Evolutionary conservation across 108 stramenopile genomes (phyloP).

Genomic region (Chaetoceros muelleri): DNA sequence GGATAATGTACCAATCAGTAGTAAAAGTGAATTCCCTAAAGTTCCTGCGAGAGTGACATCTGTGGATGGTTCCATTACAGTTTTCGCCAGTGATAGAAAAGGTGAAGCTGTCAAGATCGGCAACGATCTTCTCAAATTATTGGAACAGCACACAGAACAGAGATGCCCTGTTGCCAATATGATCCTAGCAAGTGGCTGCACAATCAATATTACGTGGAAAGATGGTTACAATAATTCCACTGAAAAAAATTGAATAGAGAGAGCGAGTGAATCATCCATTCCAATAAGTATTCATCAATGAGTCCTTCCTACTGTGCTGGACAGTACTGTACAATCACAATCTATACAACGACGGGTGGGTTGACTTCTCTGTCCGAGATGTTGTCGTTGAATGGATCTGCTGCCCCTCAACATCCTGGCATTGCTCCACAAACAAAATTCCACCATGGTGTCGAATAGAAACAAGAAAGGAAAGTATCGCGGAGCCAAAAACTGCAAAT

Average conservation of each 20-base stretch:
- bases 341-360: too few species aligned
- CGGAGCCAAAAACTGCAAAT: conserved; percentile 25
- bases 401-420: conserved; percentile 5
- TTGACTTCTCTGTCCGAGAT: too few species aligned
- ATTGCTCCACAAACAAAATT: conserved; percentile 28
- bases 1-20: conserved; percentile 33
- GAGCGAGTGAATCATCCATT: too few species aligned
- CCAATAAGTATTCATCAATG: too few species aligned
- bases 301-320: too few species aligned
- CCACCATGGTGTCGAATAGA: conserved; percentile 58
- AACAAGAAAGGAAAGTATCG: conserved; percentile 37
- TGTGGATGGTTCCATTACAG: conserved; percentile 32
- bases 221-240: too few species aligned
- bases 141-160: conserved; percentile 60
- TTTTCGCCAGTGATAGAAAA: conserved; percentile 18
- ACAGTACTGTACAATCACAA: too few species aligned
- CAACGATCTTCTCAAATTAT: conserved; percentile 25
- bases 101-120: conserved; percentile 2
- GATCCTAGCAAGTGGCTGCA: conserved; percentile 63
- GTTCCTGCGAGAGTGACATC: conserved; percentile 34
- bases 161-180: conserved; percentile 79
- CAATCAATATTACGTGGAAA: conserved; percentile 55
- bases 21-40: conserved; percentile 12
- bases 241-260: too few species aligned
- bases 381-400: too few species aligned